Evolutionary conservation across 352 stramenopile genomes (phyloP), one percentile per base, ranked within the genome.

Genomic region (Globisporangium irregulare): DNA sequence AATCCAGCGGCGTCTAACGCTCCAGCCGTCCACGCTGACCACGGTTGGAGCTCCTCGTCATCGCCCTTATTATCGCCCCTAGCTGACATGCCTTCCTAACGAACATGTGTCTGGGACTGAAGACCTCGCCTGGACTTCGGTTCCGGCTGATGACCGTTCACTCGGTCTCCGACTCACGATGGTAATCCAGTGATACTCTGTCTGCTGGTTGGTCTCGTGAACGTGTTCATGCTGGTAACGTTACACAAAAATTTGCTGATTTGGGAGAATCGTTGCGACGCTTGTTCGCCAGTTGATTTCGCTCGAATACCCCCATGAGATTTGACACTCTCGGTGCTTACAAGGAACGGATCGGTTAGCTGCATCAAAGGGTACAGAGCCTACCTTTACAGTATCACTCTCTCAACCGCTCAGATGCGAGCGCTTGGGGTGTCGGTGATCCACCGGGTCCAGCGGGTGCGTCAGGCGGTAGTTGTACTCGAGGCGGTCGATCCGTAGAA

Each of bases 401-500:
- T 48, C 38, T 48, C 15, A 50, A n/a, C 15, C 41, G 15, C 41
- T 50, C 4, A 50, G 15, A 22, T 50, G 41, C 14, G 41, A 50
- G 41, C 15, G 41, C 14, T 59, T 59, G 24, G 25, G 25, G 53
- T 38, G 25, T 2, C 25, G 53, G 25, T 15, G 53, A 20, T 38
- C 53, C 53, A 32, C 32, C 4, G 53, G 53, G 53, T 38, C 25
- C 7, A 59, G 25, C 25, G 25, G 53, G 15, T 32, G 36, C 53
- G 32, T 29, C 53, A 59, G 53, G 53, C 25, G 25, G 24, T 59
- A n/a, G 14, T 38, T 59, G 53, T 24, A 59, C 53, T 59, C 53
- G 25, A 59, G 53, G 25, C 53, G 25, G 53, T 59, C 25, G 25
- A 38, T 59, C 8, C 24, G 14, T 4, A 59, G 25, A 14, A 15